These are phyloP conservation scores for Bretschneidera sinensis DNA, from an alignment of 345 rosid genomes.

Conservation along the genomic window DNA sequence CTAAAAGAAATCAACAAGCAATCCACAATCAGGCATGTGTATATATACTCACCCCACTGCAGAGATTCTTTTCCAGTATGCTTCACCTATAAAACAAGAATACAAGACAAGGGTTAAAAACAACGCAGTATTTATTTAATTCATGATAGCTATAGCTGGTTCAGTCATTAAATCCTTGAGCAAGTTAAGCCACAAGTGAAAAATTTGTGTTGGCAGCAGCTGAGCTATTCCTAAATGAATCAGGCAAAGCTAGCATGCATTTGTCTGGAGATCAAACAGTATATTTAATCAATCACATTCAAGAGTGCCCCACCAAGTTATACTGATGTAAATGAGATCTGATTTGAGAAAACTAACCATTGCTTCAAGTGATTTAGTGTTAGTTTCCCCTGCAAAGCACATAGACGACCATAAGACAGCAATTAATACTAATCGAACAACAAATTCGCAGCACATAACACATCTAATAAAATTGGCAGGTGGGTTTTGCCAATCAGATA, in stretches of 20 bases:
- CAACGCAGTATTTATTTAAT: no score
- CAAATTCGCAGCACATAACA: no score
- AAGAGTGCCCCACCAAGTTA: no score
- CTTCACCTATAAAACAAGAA: constrained; percentile 55
- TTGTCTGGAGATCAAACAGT: no score
- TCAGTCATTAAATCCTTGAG: not conserved
- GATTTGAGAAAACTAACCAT: constrained; percentile 41
- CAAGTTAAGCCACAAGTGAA: no score
- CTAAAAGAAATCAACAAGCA: not conserved
- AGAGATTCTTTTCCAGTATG: constrained; percentile 81
- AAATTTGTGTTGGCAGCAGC: no score
- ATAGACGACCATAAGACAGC: not conserved
- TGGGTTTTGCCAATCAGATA: no score
- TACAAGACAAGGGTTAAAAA: not conserved
- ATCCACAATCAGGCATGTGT: not conserved
- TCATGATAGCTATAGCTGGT: not conserved
- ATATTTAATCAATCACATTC: no score
- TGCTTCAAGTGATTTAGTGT: constrained; percentile 70
- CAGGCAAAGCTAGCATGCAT: no score
- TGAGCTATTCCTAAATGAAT: no score
- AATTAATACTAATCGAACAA: no score
- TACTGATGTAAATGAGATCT: not conserved
- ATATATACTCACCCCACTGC: constrained; percentile 73
- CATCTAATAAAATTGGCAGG: no score
- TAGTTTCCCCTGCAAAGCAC: constrained; percentile 63